A percentile compares a stretch with the other conserved stretches of the same genome.
phyloP scores from a whole-genome alignment of 73 alveolate genomes.

The Uronychia setigera region DNA sequence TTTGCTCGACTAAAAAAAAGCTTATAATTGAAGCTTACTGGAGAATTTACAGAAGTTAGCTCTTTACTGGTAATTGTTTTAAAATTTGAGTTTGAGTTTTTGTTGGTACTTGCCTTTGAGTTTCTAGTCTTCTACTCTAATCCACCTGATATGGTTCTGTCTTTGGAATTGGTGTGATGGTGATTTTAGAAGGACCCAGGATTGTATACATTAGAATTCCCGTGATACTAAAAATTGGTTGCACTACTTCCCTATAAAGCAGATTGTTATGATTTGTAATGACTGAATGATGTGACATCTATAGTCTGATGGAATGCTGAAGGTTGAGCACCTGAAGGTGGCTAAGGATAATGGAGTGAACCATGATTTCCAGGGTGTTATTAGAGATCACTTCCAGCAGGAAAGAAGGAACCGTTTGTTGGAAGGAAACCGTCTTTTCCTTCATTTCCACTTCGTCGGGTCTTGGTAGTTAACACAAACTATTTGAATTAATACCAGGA shows the following conservation, averaged over 20 bases:
- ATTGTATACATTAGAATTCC: too few relatives aligned
- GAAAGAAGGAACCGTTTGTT: not conserved
- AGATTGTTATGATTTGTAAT: not conserved
- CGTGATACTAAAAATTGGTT: too few relatives aligned
- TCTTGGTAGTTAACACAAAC: not conserved
- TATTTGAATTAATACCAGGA: not conserved
- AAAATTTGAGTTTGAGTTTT: not conserved
- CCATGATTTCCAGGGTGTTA: not conserved
- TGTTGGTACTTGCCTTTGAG: not conserved
- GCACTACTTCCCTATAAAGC: not conserved
- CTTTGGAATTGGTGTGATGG: not conserved
- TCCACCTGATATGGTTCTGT: not conserved
- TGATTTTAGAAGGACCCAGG: too few relatives aligned
- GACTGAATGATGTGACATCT: not conserved
- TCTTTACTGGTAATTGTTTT: not conserved
- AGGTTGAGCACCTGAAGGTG: too few relatives aligned
- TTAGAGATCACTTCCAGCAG: not conserved
- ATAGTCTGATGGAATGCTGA: constrained; percentile 1
- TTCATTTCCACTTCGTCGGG: not conserved
- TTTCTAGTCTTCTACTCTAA: not conserved
- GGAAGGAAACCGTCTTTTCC: not conserved
- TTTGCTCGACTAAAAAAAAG: not conserved
- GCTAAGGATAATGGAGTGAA: not conserved
- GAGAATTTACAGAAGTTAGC: not conserved
- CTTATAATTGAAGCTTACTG: not conserved